These are phyloP conservation scores for Panaeolus cyanescens DNA, from an alignment of 768 basidiomycete species.

Conservation along the genomic window DNA sequence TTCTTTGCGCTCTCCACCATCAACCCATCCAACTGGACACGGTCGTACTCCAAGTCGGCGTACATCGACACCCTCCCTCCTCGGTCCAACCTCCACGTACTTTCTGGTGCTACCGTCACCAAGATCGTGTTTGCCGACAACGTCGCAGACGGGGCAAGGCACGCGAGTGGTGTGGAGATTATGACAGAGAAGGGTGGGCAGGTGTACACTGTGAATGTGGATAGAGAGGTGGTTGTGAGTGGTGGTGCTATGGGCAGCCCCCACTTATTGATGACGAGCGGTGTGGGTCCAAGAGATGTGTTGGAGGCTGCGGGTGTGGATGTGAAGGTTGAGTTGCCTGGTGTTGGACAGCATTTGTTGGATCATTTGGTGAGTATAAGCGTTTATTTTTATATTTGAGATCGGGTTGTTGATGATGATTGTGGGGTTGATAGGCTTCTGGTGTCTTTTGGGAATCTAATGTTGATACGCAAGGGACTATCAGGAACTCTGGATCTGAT, in stretches of 20 bases:
- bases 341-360: conserved; percentile 62
- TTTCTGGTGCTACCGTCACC: conserved; percentile 62
- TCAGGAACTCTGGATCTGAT: conserved; percentile 23
- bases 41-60: conserved; percentile 65
- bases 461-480: conserved; percentile 28
- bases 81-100: conserved; percentile 63
- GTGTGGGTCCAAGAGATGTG: conserved; percentile 58
- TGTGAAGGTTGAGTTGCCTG: conserved; percentile 50
- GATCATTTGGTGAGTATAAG: conserved; percentile 39
- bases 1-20: conserved; percentile 61
- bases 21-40: conserved; percentile 67
- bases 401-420: neutral
- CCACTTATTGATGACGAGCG: conserved; percentile 56
- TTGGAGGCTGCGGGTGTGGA: conserved; percentile 46
- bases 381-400: conserved; percentile 4
- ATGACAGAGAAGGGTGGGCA: conserved; percentile 26
- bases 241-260: conserved; percentile 56
- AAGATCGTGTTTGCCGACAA: conserved; percentile 50
- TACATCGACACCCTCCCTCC: conserved; percentile 69
- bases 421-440: conserved; percentile 14
- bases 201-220: conserved; percentile 48
- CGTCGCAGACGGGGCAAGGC: conserved; percentile 41
- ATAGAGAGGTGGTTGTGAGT: conserved; percentile 60
- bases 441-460: conserved; percentile 22
- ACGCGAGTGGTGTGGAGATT: conserved; percentile 42